Conservation (phyloP, 345 rosid genomes). For the Dovyalis caffra region DNA sequence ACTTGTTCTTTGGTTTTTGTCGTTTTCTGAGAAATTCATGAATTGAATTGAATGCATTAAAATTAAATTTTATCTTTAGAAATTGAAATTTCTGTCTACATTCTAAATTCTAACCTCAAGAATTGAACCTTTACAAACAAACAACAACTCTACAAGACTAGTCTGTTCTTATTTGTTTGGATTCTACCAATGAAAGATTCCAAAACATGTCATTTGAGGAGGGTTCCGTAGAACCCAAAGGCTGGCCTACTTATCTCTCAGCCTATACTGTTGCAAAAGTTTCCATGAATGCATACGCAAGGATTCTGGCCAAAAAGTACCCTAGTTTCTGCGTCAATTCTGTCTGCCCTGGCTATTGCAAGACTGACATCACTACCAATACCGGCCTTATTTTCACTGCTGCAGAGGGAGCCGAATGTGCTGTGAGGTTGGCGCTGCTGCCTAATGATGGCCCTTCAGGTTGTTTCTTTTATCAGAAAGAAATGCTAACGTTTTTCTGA, state of each 20-base stretch:
- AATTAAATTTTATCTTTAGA: too few species aligned
- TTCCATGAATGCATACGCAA: slow-evolving; percentile 33
- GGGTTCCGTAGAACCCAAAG: slow-evolving; percentile 21
- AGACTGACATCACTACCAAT: slow-evolving; percentile 33
- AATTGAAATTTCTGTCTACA: too few species aligned
- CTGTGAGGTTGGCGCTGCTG: slow-evolving; percentile 32
- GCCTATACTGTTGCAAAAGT: slow-evolving; percentile 33
- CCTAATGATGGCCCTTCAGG: slow-evolving; percentile 37
- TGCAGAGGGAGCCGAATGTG: slow-evolving; percentile 34
- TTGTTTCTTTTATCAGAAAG: slow-evolving; percentile 19
- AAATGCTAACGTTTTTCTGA: too few species aligned
- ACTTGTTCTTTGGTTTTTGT: too few species aligned
- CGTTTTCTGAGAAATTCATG: too few species aligned
- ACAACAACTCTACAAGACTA: too few species aligned
- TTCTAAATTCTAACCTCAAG: too few species aligned
- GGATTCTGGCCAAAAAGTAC: slow-evolving; percentile 38
- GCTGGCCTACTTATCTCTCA: slow-evolving; percentile 35
- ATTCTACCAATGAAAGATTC: too few species aligned
- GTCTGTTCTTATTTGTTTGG: too few species aligned
- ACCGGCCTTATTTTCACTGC: slow-evolving; percentile 20
- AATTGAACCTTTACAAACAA: too few species aligned
- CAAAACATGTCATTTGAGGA: too few species aligned
- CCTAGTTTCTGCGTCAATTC: slow-evolving; percentile 26
- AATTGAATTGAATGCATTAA: too few species aligned
- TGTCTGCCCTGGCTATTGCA: slow-evolving; percentile 37